Conservation (phyloP, 176 grass and related monocot genomes). For the Luzula sylvatica region DNA sequence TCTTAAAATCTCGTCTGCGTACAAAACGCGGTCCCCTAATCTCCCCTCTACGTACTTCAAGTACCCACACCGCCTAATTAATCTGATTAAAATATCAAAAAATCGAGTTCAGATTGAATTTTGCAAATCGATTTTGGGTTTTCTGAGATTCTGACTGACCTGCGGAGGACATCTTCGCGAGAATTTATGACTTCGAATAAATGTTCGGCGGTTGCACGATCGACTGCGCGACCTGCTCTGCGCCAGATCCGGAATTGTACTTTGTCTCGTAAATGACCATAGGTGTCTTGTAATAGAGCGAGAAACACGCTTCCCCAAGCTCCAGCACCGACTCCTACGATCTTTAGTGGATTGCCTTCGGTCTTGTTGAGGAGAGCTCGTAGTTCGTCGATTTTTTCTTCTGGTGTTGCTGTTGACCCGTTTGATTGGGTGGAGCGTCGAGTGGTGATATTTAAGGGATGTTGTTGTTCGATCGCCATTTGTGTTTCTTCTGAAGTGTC, state of each 20-base stretch:
- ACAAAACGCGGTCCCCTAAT: constrained; percentile 75
- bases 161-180: constrained; percentile 77
- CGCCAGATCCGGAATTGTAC: constrained; percentile 91
- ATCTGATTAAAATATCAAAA: constrained; percentile 48
- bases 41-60: constrained; percentile 91
- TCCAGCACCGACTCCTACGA: constrained; percentile 77
- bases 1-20: constrained; percentile 88
- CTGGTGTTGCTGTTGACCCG: constrained; percentile 18
- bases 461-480: constrained; percentile 7
- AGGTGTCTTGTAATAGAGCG: constrained; percentile 87
- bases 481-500: constrained; percentile 5
- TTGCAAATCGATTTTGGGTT: too few relatives aligned
- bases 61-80: constrained; percentile 32
- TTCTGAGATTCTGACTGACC: constrained; percentile 1
- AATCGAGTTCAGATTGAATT: too few relatives aligned
- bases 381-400: constrained; percentile 83
- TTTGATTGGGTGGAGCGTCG: constrained; percentile 38
- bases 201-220: constrained; percentile 68
- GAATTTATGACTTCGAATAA: constrained; percentile 96
- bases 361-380: constrained; percentile 67
- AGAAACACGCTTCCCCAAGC: constrained; percentile 96
- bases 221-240: constrained; percentile 58
- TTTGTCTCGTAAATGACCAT: constrained; percentile 85
- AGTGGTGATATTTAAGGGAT: background rate
- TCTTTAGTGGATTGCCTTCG: constrained; percentile 63